A percentile compares a stretch with the other conserved stretches of the same genome.
phyloP scores from a whole-genome alignment of 176 grass and related monocot species.

The Hsuehochloa calcarea region DNA sequence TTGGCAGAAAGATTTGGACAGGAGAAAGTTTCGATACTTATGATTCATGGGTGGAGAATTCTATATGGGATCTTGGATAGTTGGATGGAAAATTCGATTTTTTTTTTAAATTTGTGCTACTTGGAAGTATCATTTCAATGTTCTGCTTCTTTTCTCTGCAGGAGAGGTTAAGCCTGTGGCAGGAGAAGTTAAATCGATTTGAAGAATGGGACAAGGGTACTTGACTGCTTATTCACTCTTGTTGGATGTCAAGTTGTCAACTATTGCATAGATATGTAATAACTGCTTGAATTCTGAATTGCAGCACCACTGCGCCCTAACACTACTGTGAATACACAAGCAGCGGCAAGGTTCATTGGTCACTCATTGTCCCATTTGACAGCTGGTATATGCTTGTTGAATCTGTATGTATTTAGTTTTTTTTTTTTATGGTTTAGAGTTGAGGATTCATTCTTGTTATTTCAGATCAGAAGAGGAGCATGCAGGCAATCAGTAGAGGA shows the following conservation, averaged over 20 bases:
- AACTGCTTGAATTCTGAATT: slow-evolving; percentile 31
- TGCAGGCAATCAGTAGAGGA: slow-evolving; percentile 75
- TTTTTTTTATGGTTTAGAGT: slow-evolving; percentile 1
- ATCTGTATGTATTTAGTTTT: neutral
- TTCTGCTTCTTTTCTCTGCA: slow-evolving; percentile 36
- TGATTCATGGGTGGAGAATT: neutral
- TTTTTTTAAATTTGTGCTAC: neutral
- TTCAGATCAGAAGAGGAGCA: slow-evolving; percentile 81
- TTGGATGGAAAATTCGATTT: neutral
- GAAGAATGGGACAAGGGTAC: slow-evolving; percentile 76
- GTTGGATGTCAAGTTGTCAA: neutral
- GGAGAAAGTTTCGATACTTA: slow-evolving; percentile 14
- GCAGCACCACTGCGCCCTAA: slow-evolving; percentile 75
- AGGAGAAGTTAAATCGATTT: slow-evolving; percentile 78
- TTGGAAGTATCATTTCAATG: neutral
- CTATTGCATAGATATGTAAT: slow-evolving; percentile 5
- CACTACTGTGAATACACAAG: slow-evolving; percentile 72
- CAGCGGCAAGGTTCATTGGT: slow-evolving; percentile 81
- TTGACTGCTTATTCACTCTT: slow-evolving; percentile 10
- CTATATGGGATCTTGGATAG: neutral
- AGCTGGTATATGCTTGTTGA: slow-evolving; percentile 45
- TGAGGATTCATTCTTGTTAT: slow-evolving; percentile 22
- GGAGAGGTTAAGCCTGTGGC: slow-evolving; percentile 83
- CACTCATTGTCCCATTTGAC: slow-evolving; percentile 74
- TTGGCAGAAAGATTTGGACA: neutral